Percentiles rank a stretch among this genome's conserved stretches.
Conservation (phyloP, 2,329 filamentous ascomycete species). For the Ophiosphaerella korrae region DNA sequence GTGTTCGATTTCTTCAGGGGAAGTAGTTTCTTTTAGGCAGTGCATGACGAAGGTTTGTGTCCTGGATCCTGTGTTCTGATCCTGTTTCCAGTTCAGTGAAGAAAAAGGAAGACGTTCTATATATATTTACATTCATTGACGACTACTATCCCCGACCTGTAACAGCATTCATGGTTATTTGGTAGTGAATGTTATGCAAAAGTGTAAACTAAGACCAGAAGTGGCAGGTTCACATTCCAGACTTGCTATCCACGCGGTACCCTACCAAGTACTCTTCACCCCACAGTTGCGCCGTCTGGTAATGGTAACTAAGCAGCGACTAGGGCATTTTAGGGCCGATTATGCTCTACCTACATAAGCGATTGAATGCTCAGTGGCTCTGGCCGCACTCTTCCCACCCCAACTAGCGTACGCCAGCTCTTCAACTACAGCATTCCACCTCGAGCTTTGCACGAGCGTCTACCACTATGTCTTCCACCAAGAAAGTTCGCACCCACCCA, state of each 20-base stretch:
- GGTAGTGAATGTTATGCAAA: too few species aligned
- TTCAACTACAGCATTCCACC: background rate
- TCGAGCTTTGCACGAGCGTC: background rate
- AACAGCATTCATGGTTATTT: too few species aligned
- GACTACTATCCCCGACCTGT: too few species aligned
- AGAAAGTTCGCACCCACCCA: conserved; percentile 40
- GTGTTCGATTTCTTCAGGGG: background rate
- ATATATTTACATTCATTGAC: too few species aligned
- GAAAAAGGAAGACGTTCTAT: too few species aligned
- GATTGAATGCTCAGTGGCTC: background rate
- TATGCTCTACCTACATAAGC: background rate
- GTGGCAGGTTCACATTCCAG: too few species aligned
- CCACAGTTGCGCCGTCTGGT: conserved; percentile 17
- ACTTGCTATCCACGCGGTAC: background rate
- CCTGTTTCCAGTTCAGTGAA: too few species aligned
- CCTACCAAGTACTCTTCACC: conserved; percentile 2
- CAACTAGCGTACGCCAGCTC: too few species aligned
- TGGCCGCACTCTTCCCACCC: background rate
- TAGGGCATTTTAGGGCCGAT: background rate
- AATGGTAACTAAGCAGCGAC: background rate
- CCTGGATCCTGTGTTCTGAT: too few species aligned
- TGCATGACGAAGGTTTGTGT: too few species aligned
- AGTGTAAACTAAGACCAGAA: too few species aligned
- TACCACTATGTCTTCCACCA: conserved; percentile 28
- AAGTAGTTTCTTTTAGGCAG: too few species aligned